Percentiles rank a stretch among this genome's conserved stretches.
Conservation (phyloP, 208 protist genomes). For the Acanthamoeba culbertsoni region DNA sequence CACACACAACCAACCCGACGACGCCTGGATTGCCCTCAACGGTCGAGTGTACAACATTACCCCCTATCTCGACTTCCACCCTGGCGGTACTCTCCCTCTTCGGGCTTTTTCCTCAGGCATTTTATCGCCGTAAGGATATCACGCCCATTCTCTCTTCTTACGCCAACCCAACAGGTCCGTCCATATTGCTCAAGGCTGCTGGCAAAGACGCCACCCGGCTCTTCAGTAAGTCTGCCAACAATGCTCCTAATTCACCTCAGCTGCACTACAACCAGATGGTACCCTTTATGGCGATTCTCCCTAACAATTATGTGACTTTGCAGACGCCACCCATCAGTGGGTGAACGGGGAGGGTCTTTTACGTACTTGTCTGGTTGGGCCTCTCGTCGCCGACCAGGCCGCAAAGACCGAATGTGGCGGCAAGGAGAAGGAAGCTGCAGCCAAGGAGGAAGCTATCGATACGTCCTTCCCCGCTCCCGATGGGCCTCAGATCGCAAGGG, state of each 20-base stretch:
- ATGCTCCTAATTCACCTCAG: no score
- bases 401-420: no score
- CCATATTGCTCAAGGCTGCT: not conserved
- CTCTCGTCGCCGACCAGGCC: not conserved
- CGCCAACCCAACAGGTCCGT: not conserved
- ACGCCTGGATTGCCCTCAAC: not conserved
- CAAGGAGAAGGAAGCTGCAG: not conserved
- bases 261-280: no score
- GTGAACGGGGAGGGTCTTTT: not conserved
- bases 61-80: not conserved
- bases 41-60: constrained; percentile 13
- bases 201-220: not conserved
- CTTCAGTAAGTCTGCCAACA: not conserved
- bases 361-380: not conserved
- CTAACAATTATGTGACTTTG: not conserved
- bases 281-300: not conserved
- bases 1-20: not conserved
- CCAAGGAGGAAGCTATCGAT: not conserved
- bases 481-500: not conserved
- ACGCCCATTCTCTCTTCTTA: not conserved
- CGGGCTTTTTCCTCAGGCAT: no score
- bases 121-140: not conserved
- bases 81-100: not conserved
- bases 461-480: not conserved
- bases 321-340: constrained; percentile 7